These are phyloP conservation scores for Eucalyptus victrix DNA, from an alignment of 345 rosid species.

Conservation along the genomic window DNA sequence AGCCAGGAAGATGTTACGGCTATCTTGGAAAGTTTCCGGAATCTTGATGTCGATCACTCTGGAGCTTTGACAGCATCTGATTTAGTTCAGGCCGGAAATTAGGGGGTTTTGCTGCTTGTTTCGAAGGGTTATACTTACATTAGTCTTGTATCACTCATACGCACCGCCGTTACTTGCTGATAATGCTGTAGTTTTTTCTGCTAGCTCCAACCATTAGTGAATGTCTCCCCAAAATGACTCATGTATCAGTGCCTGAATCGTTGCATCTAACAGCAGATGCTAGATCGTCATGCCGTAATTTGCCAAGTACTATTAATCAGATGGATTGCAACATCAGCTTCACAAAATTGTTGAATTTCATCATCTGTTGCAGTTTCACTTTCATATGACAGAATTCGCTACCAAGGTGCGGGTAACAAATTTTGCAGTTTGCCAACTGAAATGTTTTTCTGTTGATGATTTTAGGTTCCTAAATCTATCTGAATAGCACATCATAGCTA, in stretches of 20 bases:
- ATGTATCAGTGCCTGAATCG: neutral
- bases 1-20: conserved; percentile 17
- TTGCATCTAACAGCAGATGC: neutral
- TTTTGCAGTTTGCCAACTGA: neutral
- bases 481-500: neutral
- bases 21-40: conserved; percentile 22
- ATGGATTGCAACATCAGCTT: neutral
- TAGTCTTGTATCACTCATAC: neutral
- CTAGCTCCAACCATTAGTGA: neutral
- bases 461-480: neutral
- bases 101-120: neutral
- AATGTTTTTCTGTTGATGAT: neutral
- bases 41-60: conserved; percentile 31
- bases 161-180: neutral
- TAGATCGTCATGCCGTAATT: neutral
- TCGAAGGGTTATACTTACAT: neutral
- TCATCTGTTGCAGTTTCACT: neutral
- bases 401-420: neutral
- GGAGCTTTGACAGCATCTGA: conserved; percentile 35
- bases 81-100: neutral
- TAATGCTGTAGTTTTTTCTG: neutral
- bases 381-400: neutral
- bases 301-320: neutral
- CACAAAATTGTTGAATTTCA: neutral
- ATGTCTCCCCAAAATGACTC: neutral